Percentiles rank a stretch among this genome's conserved stretches.
phyloP scores from a whole-genome alignment of 768 basidiomycete genomes.

The Amyloporia xantha region DNA sequence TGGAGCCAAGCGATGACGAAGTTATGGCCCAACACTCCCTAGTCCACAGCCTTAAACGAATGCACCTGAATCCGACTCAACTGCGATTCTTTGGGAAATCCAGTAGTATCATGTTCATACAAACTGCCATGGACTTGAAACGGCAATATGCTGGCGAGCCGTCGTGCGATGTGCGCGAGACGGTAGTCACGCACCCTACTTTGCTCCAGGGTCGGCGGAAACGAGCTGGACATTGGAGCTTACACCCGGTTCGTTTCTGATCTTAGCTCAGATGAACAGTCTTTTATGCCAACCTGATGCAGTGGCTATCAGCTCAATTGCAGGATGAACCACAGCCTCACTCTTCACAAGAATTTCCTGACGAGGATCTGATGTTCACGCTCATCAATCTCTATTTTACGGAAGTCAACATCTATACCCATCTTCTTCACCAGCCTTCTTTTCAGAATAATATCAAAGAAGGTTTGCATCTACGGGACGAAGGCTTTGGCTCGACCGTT shows the following conservation, averaged over 20 bases:
- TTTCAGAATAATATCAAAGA: slow-evolving; percentile 34
- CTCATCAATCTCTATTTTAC: slow-evolving; percentile 47
- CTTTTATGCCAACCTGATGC: background rate
- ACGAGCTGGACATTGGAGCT: slow-evolving; percentile 45
- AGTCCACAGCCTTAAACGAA: slow-evolving; percentile 23
- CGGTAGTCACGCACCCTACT: slow-evolving; percentile 7
- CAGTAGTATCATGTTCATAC: slow-evolving; percentile 34
- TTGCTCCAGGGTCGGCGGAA: slow-evolving; percentile 4
- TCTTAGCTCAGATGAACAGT: background rate
- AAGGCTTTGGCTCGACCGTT: slow-evolving; percentile 39
- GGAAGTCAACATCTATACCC: slow-evolving; percentile 33
- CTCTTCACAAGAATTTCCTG: slow-evolving; percentile 27
- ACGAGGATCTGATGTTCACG: slow-evolving; percentile 27
- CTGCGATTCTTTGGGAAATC: slow-evolving; percentile 37
- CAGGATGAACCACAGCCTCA: slow-evolving; percentile 15
- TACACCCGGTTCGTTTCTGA: slow-evolving; percentile 33
- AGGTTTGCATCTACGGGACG: slow-evolving; percentile 33
- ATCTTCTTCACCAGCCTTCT: slow-evolving; percentile 42
- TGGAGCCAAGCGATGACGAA: slow-evolving; percentile 25
- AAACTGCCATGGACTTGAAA: slow-evolving; percentile 37
- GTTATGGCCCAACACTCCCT: slow-evolving; percentile 20
- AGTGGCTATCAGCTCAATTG: slow-evolving; percentile 23
- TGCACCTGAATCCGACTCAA: slow-evolving; percentile 22
- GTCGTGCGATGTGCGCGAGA: slow-evolving; percentile 1
- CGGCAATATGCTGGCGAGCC: slow-evolving; percentile 28